These are phyloP conservation scores for Diaporthe sp. DNA, from an alignment of 2,329 filamentous ascomycete genomes.

Conservation along the genomic window DNA sequence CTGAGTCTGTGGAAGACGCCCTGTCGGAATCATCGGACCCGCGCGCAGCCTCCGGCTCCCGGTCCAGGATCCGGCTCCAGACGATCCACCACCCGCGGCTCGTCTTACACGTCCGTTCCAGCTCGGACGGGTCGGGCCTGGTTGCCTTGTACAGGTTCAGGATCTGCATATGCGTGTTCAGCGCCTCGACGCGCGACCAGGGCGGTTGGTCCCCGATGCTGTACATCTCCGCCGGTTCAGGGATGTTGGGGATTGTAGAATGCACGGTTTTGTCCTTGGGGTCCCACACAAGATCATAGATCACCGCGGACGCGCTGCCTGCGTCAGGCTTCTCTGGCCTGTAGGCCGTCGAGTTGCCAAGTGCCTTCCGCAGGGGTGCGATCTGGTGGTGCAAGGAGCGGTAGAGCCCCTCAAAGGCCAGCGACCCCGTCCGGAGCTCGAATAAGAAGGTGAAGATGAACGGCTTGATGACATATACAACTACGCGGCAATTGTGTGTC, in stretches of 20 bases:
- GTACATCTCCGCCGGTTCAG: constrained; percentile 55
- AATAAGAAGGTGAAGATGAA: constrained; percentile 86
- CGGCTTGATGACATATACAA: constrained; percentile 80
- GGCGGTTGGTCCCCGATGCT: constrained; percentile 45
- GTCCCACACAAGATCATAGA: constrained; percentile 75
- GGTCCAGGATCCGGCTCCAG: constrained; percentile 69
- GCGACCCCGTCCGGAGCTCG: constrained; percentile 68
- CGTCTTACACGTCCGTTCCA: constrained; percentile 75
- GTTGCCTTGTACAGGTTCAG: constrained; percentile 67
- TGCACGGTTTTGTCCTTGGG: constrained; percentile 67
- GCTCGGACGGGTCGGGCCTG: constrained; percentile 55
- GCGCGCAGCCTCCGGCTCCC: constrained; percentile 40
- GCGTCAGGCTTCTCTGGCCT: constrained; percentile 63
- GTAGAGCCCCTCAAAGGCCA: constrained; percentile 69
- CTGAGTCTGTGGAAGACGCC: constrained; percentile 31
- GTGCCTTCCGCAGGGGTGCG: constrained; percentile 67
- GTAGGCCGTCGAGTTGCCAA: constrained; percentile 69
- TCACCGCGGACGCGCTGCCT: constrained; percentile 53
- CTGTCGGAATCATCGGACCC: not conserved
- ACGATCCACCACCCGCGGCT: constrained; percentile 78
- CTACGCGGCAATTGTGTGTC: constrained; percentile 71
- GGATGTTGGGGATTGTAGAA: constrained; percentile 76
- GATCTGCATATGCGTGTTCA: constrained; percentile 75
- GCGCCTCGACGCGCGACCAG: constrained; percentile 73
- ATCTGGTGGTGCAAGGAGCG: constrained; percentile 72